Evolutionary conservation across 1,284 basidiomycete species (phyloP).

Genomic region (Apiotrichum domesticum): DNA sequence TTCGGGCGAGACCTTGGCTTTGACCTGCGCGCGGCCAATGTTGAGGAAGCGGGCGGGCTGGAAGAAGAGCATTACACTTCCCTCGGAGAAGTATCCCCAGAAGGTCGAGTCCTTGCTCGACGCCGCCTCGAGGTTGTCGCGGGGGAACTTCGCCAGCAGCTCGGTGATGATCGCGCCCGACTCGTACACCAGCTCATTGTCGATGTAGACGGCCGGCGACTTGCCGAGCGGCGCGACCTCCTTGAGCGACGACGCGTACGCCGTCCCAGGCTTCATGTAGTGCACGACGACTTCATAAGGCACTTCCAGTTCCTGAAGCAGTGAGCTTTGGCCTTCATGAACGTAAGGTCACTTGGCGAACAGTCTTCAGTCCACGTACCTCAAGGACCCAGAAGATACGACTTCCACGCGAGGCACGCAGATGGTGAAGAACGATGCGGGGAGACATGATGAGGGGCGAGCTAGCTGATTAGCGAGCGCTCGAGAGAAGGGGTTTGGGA

Average conservation of each 20-base stretch:
- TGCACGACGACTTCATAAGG: constrained; percentile 1
- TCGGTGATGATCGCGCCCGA: constrained; percentile 6
- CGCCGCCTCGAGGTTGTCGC: constrained; percentile 23
- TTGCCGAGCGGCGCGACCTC: not conserved
- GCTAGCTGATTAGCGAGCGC: no score
- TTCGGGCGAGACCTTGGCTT: not conserved
- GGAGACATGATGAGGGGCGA: not conserved
- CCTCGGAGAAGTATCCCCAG: constrained; percentile 10
- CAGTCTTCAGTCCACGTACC: not conserved
- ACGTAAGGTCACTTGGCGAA: no score
- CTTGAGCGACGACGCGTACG: not conserved
- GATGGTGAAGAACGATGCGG: not conserved
- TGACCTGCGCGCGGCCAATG: not conserved
- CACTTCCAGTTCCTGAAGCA: constrained; percentile 5
- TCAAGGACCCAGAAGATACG: constrained; percentile 8
- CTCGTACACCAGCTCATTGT: not conserved
- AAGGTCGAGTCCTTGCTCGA: not conserved
- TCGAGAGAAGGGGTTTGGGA: no score
- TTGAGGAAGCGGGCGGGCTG: constrained; percentile 4
- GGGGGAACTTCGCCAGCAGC: constrained; percentile 1
- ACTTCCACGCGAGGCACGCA: not conserved
- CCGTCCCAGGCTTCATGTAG: not conserved
- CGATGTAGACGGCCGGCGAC: not conserved
- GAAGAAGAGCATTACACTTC: constrained; percentile 7
- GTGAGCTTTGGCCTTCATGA: not conserved